These are phyloP conservation scores for Prunus campanulata DNA, from an alignment of 306 rosid genomes.

Conservation along the genomic window DNA sequence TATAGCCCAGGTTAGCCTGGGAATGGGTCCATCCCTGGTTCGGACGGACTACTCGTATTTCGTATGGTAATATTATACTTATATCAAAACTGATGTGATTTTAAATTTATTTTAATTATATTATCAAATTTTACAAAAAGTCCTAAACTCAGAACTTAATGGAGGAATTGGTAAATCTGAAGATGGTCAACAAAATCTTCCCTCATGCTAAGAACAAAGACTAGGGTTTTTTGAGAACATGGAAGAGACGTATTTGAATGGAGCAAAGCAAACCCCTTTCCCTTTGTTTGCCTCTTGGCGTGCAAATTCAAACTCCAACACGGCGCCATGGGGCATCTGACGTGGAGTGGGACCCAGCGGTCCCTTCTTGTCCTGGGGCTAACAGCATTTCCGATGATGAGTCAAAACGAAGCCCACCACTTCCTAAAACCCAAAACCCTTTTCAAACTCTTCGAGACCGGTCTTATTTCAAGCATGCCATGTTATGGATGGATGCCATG, in stretches of 20 bases:
- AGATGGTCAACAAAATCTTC: neutral
- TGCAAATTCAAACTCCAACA: conserved; percentile 47
- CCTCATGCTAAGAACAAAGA: neutral
- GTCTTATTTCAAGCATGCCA: neutral
- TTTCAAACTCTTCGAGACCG: conserved; percentile 16
- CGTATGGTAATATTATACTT: too few species aligned
- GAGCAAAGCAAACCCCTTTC: neutral
- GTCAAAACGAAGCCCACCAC: neutral
- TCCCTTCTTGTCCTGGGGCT: conserved; percentile 35
- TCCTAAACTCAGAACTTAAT: too few species aligned
- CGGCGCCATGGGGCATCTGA: conserved; percentile 44
- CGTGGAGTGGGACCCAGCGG: conserved; percentile 56
- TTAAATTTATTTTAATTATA: too few species aligned
- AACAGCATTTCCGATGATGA: neutral
- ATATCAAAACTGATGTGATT: too few species aligned
- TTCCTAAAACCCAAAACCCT: conserved; percentile 13
- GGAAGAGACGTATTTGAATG: conserved; percentile 42
- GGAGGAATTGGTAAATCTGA: neutral
- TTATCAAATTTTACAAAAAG: too few species aligned
- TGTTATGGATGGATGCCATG: too few species aligned
- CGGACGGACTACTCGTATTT: too few species aligned
- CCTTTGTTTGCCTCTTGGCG: conserved; percentile 17
- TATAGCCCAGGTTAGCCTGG: too few species aligned
- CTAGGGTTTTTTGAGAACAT: neutral
- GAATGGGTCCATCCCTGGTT: too few species aligned